phyloP scores from a whole-genome alignment of 129 eudicot genomes.

The Tagetes patula region DNA sequence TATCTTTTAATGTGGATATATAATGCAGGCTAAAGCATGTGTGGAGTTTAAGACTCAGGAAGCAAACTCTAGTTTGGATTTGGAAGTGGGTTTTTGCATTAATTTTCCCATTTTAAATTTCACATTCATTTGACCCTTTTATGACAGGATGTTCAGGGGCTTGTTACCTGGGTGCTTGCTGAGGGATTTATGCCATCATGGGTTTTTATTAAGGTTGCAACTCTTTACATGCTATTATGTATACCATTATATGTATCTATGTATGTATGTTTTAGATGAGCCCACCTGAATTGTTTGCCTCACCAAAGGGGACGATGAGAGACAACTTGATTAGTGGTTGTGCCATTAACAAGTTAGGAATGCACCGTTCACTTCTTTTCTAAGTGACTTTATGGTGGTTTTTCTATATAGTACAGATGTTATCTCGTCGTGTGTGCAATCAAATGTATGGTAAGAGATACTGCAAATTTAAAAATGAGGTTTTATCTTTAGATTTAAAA shows the following conservation, averaged over 20 bases:
- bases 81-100: slow-evolving; percentile 51
- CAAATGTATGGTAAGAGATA: neutral
- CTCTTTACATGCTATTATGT: neutral
- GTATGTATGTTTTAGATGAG: neutral
- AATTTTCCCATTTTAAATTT: neutral
- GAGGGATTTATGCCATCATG: slow-evolving; percentile 96
- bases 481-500: neutral
- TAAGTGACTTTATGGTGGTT: neutral
- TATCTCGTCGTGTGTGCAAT: neutral
- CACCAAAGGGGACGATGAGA: neutral
- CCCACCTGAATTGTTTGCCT: neutral
- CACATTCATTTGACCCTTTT: neutral
- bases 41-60: slow-evolving; percentile 67
- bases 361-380: neutral
- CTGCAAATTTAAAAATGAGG: neutral
- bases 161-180: slow-evolving; percentile 92
- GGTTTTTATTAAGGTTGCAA: slow-evolving; percentile 82
- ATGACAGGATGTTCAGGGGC: slow-evolving; percentile 92
- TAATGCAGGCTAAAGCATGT: slow-evolving; percentile 78
- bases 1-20: slow-evolving; percentile 20
- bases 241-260: neutral
- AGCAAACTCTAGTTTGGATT: slow-evolving; percentile 60
- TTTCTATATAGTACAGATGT: neutral
- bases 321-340: neutral
- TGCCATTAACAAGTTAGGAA: neutral